These are phyloP conservation scores for Pythium aphanidermatum DNA, from an alignment of 352 stramenopile genomes.

Conservation along the genomic window DNA sequence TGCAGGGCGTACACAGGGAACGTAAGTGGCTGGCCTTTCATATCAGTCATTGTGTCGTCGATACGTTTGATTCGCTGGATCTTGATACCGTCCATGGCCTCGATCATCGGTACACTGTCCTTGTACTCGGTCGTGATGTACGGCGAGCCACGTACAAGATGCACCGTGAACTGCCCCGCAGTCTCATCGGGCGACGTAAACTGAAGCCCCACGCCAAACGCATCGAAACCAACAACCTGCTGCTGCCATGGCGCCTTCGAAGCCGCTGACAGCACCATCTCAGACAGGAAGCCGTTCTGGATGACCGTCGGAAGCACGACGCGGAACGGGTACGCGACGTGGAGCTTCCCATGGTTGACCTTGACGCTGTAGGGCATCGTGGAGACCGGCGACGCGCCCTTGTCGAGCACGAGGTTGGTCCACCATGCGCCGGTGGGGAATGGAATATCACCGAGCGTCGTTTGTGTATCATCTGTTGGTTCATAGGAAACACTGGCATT, in stretches of 20 bases:
- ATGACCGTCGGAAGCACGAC: conserved; percentile 55
- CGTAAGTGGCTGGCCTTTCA: conserved; percentile 23
- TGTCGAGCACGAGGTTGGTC: conserved; percentile 73
- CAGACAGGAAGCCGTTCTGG: conserved; percentile 62
- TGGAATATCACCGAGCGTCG: conserved; percentile 36
- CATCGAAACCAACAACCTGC: conserved; percentile 63
- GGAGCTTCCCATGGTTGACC: conserved; percentile 46
- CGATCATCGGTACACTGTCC: conserved; percentile 42
- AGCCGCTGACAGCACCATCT: conserved; percentile 46
- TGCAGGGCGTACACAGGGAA: conserved; percentile 48
- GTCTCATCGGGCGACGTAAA: conserved; percentile 32
- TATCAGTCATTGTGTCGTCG: conserved; percentile 32
- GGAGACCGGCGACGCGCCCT: conserved; percentile 49
- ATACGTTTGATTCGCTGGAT: conserved; percentile 47
- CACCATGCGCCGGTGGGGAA: conserved; percentile 81
- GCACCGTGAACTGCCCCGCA: conserved; percentile 37
- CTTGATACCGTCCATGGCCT: conserved; percentile 39
- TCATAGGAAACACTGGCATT: conserved; percentile 12
- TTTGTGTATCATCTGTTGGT: conserved; percentile 13
- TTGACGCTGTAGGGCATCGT: conserved; percentile 66
- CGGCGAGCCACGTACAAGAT: conserved; percentile 72
- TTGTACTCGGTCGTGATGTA: conserved; percentile 74
- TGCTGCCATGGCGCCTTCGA: conserved; percentile 18
- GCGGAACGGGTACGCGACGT: conserved; percentile 76
- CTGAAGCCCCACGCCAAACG: conserved; percentile 54